Base-by-base conservation (phyloP, 345 rosid genomes). In the Euphorbia tirucalli region DNA sequence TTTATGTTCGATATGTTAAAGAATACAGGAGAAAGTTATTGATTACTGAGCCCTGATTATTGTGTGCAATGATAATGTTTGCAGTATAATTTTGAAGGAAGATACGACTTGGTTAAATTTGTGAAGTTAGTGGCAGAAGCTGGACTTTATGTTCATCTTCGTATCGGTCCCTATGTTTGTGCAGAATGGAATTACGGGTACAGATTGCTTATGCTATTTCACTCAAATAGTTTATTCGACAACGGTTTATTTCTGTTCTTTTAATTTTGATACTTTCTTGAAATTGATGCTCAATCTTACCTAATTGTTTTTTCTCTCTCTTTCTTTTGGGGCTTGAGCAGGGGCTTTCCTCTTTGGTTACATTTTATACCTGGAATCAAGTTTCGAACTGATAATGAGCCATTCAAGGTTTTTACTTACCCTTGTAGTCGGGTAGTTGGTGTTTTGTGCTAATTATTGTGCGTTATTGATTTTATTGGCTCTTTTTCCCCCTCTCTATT, bases 151-250 rank as follows among this genome's bases (percentile, higher is more conserved):
- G 98, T 75, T 83, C 96, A 92, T 86, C 87, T 94, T 32, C 93
- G 98, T 48, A 94, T 94, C 49, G 98, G 98, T 69, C 98, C 98
- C 14, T 94, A 94, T 48, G 97, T 84, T 18, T 94, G 98, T 61
- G 98, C 98, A 0, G 98, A 94, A 65, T 94, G 98, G 98, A 94
- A 94, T 75, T 92, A 87, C 62, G 98, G 98, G 98, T 94, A 81
- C 44, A 13, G 6, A 54, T 41, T n/a, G n/a, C n/a, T 10, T 16
- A 10, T 37, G 24, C 65, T 28, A 5, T 55, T 69, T 46, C 6
- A 6, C 15, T 41, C 11, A 31, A 24, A 14, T 56, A 15, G 28
- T 48, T n/a, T 41, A 48, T 66, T 52, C 16, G 25, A 11, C 5
- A 39, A 39, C 9, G 19, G 11, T 46, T 35, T 46, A 13, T 41